phyloP scores from a whole-genome alignment of 148 eudicot genomes.

The Agrostemma githago region DNA sequence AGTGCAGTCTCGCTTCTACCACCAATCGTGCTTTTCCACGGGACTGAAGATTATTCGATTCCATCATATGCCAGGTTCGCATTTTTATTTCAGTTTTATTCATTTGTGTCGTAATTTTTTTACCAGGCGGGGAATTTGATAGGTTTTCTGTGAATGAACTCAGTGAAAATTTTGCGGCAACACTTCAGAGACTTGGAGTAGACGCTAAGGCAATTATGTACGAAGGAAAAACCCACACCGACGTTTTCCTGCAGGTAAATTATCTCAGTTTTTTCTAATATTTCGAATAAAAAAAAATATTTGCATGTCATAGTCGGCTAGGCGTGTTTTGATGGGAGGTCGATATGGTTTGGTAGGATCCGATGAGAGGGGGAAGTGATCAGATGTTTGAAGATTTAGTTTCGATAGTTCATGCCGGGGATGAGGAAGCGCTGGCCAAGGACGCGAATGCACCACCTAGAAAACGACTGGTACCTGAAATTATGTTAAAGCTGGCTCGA shows the following conservation, averaged over 20 bases:
- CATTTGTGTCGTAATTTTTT: neutral
- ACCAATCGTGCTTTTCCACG: constrained; percentile 74
- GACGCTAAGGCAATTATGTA: constrained; percentile 70
- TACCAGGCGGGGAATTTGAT: neutral
- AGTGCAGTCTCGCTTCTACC: constrained; percentile 70
- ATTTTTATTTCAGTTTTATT: neutral
- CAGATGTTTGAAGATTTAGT: constrained; percentile 76
- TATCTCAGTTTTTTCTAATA: neutral
- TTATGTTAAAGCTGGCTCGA: constrained; percentile 72
- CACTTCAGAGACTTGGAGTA: constrained; percentile 71
- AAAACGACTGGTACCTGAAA: constrained; percentile 80
- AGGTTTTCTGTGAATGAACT: neutral
- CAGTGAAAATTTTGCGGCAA: constrained; percentile 68
- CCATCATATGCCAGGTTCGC: constrained; percentile 77
- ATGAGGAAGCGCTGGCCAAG: constrained; percentile 62
- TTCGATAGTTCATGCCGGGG: constrained; percentile 60
- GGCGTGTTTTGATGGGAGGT: neutral
- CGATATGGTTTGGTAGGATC: constrained; percentile 47
- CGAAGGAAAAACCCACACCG: constrained; percentile 93
- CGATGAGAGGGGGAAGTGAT: constrained; percentile 94
- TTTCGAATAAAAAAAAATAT: too few species aligned
- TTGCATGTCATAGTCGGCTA: too few species aligned
- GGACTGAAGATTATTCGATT: constrained; percentile 90
- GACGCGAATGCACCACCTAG: constrained; percentile 64
- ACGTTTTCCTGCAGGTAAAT: constrained; percentile 85